phyloP scores from a whole-genome alignment of 2,329 filamentous ascomycete species.

The Fusarium keratoplasticum region DNA sequence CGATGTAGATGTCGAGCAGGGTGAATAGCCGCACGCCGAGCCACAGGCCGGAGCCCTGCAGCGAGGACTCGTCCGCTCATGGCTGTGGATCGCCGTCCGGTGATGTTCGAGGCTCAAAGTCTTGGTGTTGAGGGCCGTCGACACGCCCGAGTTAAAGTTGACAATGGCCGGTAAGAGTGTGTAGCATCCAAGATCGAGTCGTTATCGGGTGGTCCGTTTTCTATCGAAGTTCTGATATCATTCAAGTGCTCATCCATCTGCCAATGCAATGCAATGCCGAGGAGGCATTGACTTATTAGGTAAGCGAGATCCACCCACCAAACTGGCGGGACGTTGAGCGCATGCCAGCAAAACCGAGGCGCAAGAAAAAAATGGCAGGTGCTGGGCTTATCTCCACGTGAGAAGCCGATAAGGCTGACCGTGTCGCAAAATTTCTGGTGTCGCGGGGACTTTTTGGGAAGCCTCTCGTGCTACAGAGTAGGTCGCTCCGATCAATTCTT shows the following conservation, averaged over 20 bases:
- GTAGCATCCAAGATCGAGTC: conserved; percentile 34
- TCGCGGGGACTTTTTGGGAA: conserved; percentile 36
- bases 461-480: conserved; percentile 21
- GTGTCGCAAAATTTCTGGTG: conserved; percentile 51
- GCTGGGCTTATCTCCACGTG: conserved; percentile 50
- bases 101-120: conserved; percentile 32
- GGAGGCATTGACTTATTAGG: conserved; percentile 22
- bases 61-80: conserved; percentile 65
- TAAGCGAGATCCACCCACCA: conserved; percentile 26
- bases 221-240: conserved; percentile 34
- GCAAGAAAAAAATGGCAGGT: neutral
- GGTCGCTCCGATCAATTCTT: neutral
- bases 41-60: conserved; percentile 75
- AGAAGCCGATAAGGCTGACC: conserved; percentile 38
- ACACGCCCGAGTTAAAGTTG: conserved; percentile 36
- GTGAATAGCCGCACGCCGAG: conserved; percentile 69
- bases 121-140: conserved; percentile 39
- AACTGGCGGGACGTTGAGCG: neutral
- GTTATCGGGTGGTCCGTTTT: conserved; percentile 33
- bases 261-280: conserved; percentile 27
- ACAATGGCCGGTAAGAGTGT: conserved; percentile 27
- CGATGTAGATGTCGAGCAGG: conserved; percentile 74
- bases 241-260: conserved; percentile 37
- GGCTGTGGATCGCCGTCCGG: conserved; percentile 28
- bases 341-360: neutral